Conservation (phyloP, 495 filamentous ascomycete genomes). For the Talaromyces trachyspermus region DNA sequence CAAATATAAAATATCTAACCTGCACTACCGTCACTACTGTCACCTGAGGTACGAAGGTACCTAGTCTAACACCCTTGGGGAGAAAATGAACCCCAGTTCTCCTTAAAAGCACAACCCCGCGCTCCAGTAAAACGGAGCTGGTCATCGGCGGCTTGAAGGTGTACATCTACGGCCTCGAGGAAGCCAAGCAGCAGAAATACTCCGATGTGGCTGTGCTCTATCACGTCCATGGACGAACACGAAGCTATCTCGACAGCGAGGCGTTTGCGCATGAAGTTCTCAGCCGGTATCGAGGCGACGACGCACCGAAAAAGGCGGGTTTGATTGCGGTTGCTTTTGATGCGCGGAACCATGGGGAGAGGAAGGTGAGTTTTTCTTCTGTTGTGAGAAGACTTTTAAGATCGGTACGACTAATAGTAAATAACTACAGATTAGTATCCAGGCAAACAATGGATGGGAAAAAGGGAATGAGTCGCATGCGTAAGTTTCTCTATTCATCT, state of each 20-base stretch:
- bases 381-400: too few relatives aligned
- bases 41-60: neutral
- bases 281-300: neutral
- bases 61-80: neutral
- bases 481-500: too few relatives aligned
- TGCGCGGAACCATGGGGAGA: slow-evolving; percentile 8
- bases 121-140: slow-evolving; percentile 2
- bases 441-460: neutral
- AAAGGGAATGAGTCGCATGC: slow-evolving; percentile 5
- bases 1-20: too few relatives aligned
- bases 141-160: slow-evolving; percentile 1
- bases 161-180: slow-evolving; percentile 4
- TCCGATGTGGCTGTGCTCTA: slow-evolving; percentile 3
- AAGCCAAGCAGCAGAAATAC: neutral
- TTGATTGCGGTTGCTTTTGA: slow-evolving; percentile 5
- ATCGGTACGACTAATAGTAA: too few relatives aligned
- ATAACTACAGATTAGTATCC: neutral
- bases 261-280: neutral
- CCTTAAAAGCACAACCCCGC: neutral
- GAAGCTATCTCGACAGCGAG: neutral
- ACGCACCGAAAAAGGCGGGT: neutral
- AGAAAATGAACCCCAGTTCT: neutral
- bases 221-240: slow-evolving; percentile 1
- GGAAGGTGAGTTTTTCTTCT: neutral
- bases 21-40: neutral